Percentiles rank a stretch among this genome's conserved stretches.
Conservation (phyloP, 1,284 basidiomycete genomes). For the Trametes hirsuta region DNA sequence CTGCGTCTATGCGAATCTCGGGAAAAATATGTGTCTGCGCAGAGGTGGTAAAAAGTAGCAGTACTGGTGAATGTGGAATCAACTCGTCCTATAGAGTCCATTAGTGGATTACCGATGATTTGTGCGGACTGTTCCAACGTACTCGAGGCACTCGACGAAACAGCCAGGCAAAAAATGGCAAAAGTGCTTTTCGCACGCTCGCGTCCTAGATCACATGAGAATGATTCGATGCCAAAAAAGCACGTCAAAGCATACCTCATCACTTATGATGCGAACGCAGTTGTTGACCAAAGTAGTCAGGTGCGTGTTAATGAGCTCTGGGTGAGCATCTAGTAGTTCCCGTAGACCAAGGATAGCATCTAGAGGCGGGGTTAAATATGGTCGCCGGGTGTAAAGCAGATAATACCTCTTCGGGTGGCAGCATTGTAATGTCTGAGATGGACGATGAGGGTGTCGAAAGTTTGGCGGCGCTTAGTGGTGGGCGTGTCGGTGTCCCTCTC, state of each 20-base stretch:
- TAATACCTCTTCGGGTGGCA: conserved; percentile 69
- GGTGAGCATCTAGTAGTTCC: conserved; percentile 77
- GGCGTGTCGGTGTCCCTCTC: conserved; percentile 60
- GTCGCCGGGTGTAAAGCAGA: neutral
- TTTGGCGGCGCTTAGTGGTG: conserved; percentile 77
- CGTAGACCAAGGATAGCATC: conserved; percentile 84
- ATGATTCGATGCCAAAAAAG: too few relatives aligned
- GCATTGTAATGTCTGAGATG: conserved; percentile 87
- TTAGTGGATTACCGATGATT: too few relatives aligned
- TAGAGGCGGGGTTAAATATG: conserved; percentile 31
- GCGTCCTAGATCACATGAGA: conserved; percentile 46
- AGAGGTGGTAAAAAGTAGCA: conserved; percentile 87
- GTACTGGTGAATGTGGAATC: conserved; percentile 68
- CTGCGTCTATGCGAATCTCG: conserved; percentile 89
- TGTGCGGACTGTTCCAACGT: conserved; percentile 20
- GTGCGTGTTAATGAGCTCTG: conserved; percentile 56
- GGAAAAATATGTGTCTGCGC: conserved; percentile 96
- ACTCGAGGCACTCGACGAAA: conserved; percentile 69
- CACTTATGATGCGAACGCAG: conserved; percentile 74
- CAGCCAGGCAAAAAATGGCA: conserved; percentile 72
- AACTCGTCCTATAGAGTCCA: conserved; percentile 51
- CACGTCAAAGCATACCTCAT: conserved; percentile 61
- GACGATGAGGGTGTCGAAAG: conserved; percentile 77
- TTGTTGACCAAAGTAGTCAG: conserved; percentile 69
- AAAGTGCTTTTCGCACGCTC: conserved; percentile 61